Evolutionary conservation across 768 basidiomycete genomes (phyloP), one percentile per base, ranked within the genome.

Genomic region (Amanita inopinata): DNA sequence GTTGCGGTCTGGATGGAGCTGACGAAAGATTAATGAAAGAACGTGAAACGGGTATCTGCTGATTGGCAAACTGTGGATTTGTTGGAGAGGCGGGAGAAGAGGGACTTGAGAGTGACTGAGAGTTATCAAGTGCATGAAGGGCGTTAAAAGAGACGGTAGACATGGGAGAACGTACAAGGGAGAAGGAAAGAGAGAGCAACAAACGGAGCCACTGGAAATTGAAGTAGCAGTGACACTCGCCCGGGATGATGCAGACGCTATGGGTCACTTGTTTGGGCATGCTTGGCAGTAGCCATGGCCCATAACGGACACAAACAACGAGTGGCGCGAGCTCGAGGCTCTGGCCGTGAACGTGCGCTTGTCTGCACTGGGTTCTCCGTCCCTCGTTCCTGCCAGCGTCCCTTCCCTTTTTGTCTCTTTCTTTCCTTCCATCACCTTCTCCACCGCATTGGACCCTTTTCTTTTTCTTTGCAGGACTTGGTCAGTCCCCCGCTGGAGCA

Each of bases 71-170:
- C 50, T 68, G 64, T 9, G 62, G 45, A 19, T 59, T 60, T 18
- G 71, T 68, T 5, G 71, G n/a, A n/a, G n/a, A 69, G 8, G 64
- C 59, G 14, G 71, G 71, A 2, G 70, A 69, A 1, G 66, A 55
- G 1, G 69, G 61, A 41, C 67, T 66, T 14, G 73, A 61, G 40
- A n/a, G n/a, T n/a, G n/a, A n/a, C n/a, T n/a, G 58, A 53, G 9
- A 69, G 54, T 37, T 64, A 63, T 28, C 65, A 60, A 19, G 57
- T 47, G 48, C 57, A 22, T 23, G 15, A 28, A 28, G 60, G n/a
- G n/a, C n/a, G n/a, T n/a, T n/a, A n/a, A n/a, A 54, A 39, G 63
- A 54, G 54, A 65, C 57, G 25, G 65, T 56, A 47, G 61, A 58
- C 60, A 61, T 62, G 22, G 17, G 19, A 14, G n/a, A 28, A 28